phyloP scores from a whole-genome alignment of 1,139 yeast genomes.

The Kazachstania sp. region DNA sequence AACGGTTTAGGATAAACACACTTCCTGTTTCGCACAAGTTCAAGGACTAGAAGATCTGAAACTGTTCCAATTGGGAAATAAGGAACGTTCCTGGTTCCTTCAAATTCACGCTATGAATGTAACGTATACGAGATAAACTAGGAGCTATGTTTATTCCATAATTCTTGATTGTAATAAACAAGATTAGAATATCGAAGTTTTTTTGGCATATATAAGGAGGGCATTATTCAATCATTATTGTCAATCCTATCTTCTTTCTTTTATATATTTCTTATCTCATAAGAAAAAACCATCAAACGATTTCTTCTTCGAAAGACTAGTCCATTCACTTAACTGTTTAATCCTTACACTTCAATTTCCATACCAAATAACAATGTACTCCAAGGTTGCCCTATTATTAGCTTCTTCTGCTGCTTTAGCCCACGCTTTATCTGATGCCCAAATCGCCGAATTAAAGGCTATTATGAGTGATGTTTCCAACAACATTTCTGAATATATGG shows the following conservation, averaged over 20 bases:
- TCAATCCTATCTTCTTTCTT: background rate
- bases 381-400: conserved; percentile 1
- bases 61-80: too few species aligned
- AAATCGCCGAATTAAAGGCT: conserved; percentile 13
- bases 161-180: too few species aligned
- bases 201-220: too few species aligned
- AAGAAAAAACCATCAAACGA: background rate
- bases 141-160: too few species aligned
- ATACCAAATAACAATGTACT: background rate
- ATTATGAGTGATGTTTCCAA: conserved; percentile 11
- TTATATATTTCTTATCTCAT: background rate
- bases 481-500: conserved; percentile 12
- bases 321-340: background rate
- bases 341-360: background rate
- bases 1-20: too few species aligned
- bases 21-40: too few species aligned
- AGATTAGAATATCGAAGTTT: too few species aligned
- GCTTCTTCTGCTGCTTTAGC: background rate
- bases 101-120: background rate
- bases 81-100: background rate
- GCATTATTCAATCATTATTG: too few species aligned
- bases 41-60: too few species aligned
- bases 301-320: background rate
- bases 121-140: too few species aligned
- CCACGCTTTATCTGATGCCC: conserved; percentile 4